phyloP scores from a whole-genome alignment of 495 filamentous ascomycete genomes.

The Podospora appendiculata region DNA sequence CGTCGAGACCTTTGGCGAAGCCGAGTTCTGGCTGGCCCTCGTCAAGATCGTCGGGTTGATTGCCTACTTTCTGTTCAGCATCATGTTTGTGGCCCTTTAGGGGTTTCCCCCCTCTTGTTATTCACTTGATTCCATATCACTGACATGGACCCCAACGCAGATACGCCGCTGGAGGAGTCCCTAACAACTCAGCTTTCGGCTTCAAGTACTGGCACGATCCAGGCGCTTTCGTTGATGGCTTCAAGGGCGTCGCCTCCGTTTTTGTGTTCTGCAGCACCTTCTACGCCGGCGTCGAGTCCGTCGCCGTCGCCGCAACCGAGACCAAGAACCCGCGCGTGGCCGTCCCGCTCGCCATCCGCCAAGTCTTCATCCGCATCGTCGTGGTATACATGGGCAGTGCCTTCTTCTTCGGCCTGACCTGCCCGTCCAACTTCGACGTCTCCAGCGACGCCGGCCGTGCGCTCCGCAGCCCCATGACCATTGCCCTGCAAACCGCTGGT shows the following conservation, averaged over 20 bases:
- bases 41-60: slow-evolving; percentile 62
- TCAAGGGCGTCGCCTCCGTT: slow-evolving; percentile 51
- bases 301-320: slow-evolving; percentile 68
- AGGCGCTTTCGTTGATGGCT: slow-evolving; percentile 59
- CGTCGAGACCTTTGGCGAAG: slow-evolving; percentile 50
- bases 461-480: slow-evolving; percentile 49
- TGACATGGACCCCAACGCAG: too few species aligned
- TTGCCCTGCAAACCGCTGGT: slow-evolving; percentile 52
- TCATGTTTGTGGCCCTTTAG: slow-evolving; percentile 32
- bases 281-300: slow-evolving; percentile 67
- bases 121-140: not conserved
- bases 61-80: slow-evolving; percentile 61
- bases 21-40: slow-evolving; percentile 55
- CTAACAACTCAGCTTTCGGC: slow-evolving; percentile 41
- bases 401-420: slow-evolving; percentile 62
- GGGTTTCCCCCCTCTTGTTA: not conserved
- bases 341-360: slow-evolving; percentile 63
- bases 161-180: slow-evolving; percentile 44
- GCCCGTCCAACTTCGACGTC: slow-evolving; percentile 44
- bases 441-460: slow-evolving; percentile 37
- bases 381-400: slow-evolving; percentile 67
- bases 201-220: slow-evolving; percentile 64
- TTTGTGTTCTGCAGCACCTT: slow-evolving; percentile 63
- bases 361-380: slow-evolving; percentile 69
- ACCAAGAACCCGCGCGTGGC: slow-evolving; percentile 64